A percentile compares a stretch with the other conserved stretches of the same genome.
Conservation (phyloP, 208 protist species). For the Strigomonas oncopelti region DNA sequence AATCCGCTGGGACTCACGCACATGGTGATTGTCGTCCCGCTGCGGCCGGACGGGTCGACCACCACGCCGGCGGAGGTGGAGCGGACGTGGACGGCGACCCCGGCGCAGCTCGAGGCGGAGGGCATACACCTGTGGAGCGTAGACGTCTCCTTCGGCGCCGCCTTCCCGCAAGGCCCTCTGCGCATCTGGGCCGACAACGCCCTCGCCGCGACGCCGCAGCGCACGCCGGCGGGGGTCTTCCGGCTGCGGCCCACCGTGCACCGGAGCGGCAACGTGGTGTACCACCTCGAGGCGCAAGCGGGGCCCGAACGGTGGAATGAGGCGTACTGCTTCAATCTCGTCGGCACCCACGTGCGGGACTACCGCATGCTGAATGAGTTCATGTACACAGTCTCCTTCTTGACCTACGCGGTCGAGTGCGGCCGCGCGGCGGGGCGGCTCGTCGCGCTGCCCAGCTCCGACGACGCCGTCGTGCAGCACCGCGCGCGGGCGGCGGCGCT, state of each 20-base stretch:
- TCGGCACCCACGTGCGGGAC: constrained; percentile 15
- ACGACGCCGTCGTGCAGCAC: no score
- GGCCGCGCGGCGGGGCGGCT: background rate
- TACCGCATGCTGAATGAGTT: constrained; percentile 13
- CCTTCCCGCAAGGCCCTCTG: constrained; percentile 16
- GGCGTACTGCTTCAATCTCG: constrained; percentile 16
- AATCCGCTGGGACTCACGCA: constrained; percentile 6
- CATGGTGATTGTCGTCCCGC: constrained; percentile 11
- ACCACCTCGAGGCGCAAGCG: constrained; percentile 6
- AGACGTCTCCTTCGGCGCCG: constrained; percentile 19
- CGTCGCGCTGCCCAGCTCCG: background rate
- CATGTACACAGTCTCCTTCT: background rate
- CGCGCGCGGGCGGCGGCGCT: no score
- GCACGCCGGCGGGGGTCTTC: constrained; percentile 17
- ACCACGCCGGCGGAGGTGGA: background rate
- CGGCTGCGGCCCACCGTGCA: constrained; percentile 22
- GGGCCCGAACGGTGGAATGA: constrained; percentile 13
- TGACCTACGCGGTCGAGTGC: background rate
- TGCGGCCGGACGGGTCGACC: background rate
- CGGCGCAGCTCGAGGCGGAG: background rate
- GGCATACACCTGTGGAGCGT: constrained; percentile 12
- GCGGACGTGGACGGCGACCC: background rate
- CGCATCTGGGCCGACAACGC: background rate
- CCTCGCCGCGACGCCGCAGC: constrained; percentile 1
- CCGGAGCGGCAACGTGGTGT: constrained; percentile 19